Percentiles rank a stretch among this genome's conserved stretches.
Evolutionary conservation across 208 protist genomes (phyloP).

Genomic region (Borovskyia barvae): DNA sequence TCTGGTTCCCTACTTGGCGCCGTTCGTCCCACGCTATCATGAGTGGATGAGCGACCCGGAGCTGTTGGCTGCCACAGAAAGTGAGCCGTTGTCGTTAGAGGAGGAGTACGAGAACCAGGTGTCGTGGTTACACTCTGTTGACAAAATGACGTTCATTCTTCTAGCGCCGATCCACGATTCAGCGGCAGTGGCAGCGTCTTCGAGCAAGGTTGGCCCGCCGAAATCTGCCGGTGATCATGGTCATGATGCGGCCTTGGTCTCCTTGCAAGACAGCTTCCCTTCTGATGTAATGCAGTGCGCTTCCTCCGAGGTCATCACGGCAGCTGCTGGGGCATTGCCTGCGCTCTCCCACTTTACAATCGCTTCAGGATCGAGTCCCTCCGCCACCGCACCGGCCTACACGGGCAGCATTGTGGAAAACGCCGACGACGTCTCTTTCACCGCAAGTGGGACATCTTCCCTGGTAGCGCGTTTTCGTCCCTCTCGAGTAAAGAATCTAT

Average conservation of each 20-base stretch:
- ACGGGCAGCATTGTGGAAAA: slow-evolving; percentile 18
- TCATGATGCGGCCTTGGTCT: no score
- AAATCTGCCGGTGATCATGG: no score
- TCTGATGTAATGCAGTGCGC: background rate
- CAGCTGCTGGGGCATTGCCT: background rate
- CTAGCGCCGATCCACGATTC: slow-evolving; percentile 32
- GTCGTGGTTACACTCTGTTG: slow-evolving; percentile 67
- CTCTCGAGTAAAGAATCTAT: background rate
- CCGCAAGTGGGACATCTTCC: background rate
- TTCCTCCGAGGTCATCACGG: background rate
- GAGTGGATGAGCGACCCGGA: slow-evolving; percentile 83
- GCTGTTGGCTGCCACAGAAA: slow-evolving; percentile 74
- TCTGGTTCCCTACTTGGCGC: slow-evolving; percentile 81
- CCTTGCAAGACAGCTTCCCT: no score
- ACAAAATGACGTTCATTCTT: slow-evolving; percentile 93
- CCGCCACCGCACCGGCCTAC: background rate
- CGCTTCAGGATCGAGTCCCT: background rate
- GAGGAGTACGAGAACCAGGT: slow-evolving; percentile 90
- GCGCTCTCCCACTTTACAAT: no score
- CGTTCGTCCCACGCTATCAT: slow-evolving; percentile 86
- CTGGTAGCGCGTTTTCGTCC: slow-evolving; percentile 21
- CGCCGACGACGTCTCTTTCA: background rate
- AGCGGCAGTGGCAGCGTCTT: no score
- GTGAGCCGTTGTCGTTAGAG: slow-evolving; percentile 79
- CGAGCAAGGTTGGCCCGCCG: no score